Conservation (phyloP, 441 rosid genomes). For the Adansonia madagascariensis region DNA sequence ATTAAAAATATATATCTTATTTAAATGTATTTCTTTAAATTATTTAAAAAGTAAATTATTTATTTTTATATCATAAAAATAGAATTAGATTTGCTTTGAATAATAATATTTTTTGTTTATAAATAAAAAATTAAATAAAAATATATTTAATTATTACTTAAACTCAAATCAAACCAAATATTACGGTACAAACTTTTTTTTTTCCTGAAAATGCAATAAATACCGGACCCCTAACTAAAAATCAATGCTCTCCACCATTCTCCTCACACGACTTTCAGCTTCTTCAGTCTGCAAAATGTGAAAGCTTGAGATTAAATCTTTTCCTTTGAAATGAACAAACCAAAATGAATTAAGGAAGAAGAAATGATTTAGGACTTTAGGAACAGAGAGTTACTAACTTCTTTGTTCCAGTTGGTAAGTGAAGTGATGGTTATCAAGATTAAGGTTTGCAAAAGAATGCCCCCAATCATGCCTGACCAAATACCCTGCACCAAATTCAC, state of each 20-base stretch:
- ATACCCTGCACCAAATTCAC: slow-evolving; percentile 59
- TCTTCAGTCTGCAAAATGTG: slow-evolving; percentile 57
- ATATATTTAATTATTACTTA: too few relatives aligned
- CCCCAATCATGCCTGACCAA: slow-evolving; percentile 93
- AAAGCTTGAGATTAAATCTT: not conserved
- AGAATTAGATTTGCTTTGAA: too few relatives aligned
- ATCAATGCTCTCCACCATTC: slow-evolving; percentile 30
- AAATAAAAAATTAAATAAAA: too few relatives aligned
- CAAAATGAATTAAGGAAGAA: slow-evolving; percentile 12
- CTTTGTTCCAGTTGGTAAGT: slow-evolving; percentile 70
- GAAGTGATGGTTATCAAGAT: slow-evolving; percentile 62
- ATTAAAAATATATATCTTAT: too few relatives aligned
- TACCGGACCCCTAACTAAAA: not conserved
- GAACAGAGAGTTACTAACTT: slow-evolving; percentile 43
- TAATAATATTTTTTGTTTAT: too few relatives aligned
- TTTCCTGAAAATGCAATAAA: not conserved
- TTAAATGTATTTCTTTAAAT: too few relatives aligned
- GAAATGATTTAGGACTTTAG: too few relatives aligned
- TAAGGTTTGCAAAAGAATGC: slow-evolving; percentile 72
- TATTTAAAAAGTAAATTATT: too few relatives aligned
- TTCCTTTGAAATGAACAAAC: slow-evolving; percentile 14
- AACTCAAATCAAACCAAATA: too few relatives aligned
- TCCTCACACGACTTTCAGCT: slow-evolving; percentile 70
- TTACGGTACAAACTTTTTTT: too few relatives aligned
- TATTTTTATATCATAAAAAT: too few relatives aligned